Evolutionary conservation across 2,329 filamentous ascomycete genomes (phyloP), one percentile per base, ranked within the genome.

Genomic region (Rutstroemia sydowiana): DNA sequence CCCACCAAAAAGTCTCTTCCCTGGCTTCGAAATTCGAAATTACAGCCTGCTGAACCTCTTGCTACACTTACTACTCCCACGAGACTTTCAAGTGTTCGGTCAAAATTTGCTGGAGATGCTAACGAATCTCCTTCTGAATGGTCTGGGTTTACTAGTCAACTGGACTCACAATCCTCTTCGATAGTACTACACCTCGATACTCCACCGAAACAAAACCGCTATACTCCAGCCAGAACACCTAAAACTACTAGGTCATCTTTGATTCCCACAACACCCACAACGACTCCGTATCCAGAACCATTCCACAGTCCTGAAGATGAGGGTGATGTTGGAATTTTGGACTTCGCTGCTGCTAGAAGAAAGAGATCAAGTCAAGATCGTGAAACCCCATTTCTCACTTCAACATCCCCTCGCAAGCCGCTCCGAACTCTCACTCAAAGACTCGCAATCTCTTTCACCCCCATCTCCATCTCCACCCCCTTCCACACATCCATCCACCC

Each of bases 21-120:
- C 26, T 65, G 63, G 63, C 55, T 65, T 34, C 57, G 58, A 16
- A 63, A 58, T n/a, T n/a, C n/a, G n/a, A n/a, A n/a, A 44, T 40
- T 44, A 7, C 54, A 55, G 28, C 16, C 48, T 10, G 48, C 52
- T 18, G 51, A 53, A 41, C 7, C 45, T 8, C 18, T 55, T 32
- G 50, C 49, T 8, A 9, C 30, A 7, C 8, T 21, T 4, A 41
- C 18, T 18, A 20, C 9, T 16, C 13, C 13, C 2, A 21, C n/a
- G 21, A 39, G 21, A 31, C 31, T 16, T 30, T 16, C 18, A n/a
- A 26, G 45, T 45, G 5, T 21, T 51, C n/a, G n/a, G 11, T 18
- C 37, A 10, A 18, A n/a, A 18, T 18, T 40, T 8, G 31, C 41
- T 31, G 48, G 48, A 30, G 48, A 51, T n/a, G 48, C 48, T 21